Evolutionary conservation across 1,284 basidiomycete genomes (phyloP), one percentile per base, ranked within the genome.

Genomic region (Erythrobasidium hasegawianum): DNA sequence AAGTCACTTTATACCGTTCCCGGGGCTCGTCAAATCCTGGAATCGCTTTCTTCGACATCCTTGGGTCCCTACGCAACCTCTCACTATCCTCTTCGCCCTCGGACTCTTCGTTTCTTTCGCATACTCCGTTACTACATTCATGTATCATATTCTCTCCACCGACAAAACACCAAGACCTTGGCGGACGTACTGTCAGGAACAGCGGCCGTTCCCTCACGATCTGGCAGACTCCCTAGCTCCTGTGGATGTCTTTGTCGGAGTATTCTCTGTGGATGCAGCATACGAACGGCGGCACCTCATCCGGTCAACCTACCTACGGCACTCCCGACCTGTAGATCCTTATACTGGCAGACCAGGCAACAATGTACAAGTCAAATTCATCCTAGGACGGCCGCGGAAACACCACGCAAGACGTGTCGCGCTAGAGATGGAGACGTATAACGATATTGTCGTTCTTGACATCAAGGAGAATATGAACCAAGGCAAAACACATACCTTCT

Each of bases 81-180:
- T 87, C 69, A 88, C 88, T 57, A 88, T 91, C 62, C 80, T 87
- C 64, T 85, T 93, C 73, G 85, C 85, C 67, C 83, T 90, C 69
- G 86, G 85, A 71, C 81, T 89, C 71, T 87, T 89, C 65, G 78
- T 77, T 13, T 71, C 71, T 53, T 75, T 75, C 66, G 71, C 71
- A 57, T 71, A 72, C 3, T 72, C 71, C 18, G 53, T 78, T 20
- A 82, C 81, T 5, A 84, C 90, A 67, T 81, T 89, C 61, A 83
- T 97, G 77, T 93, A 92, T 76, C 88, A 95, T 77, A 84, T 94
- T 70, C 84, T 97, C 75, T 94, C 97, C 76, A 91, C 93, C 52
- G 95, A 98, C 82, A 97, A 97, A 77, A 87, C 89, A 64, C 87
- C 91, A 14, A 79, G 95, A 29, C 93, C 94, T 49, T 98, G 93